Conservation (phyloP, 2,329 filamentous ascomycete genomes). For the Delphinella strobiligena region DNA sequence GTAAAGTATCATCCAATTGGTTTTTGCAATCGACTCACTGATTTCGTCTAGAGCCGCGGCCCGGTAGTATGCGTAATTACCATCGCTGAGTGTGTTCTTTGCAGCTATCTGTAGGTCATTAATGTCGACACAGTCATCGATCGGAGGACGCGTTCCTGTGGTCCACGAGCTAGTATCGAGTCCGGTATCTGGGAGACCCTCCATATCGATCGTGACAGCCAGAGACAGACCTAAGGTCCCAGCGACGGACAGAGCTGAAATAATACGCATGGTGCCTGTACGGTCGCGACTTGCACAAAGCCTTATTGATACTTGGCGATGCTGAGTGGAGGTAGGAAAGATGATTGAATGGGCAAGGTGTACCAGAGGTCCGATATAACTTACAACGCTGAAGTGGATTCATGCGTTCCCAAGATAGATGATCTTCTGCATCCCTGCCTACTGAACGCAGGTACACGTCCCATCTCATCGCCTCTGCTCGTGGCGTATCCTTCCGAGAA, state of each 20-base stretch:
- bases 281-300: no score
- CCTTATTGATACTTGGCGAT: no score
- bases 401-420: no score
- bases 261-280: conserved; percentile 1
- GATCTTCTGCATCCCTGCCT: no score
- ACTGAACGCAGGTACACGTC: no score
- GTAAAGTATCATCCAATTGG: background rate
- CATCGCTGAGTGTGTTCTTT: conserved; percentile 24
- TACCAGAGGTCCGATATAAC: no score
- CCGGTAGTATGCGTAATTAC: conserved; percentile 18
- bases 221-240: background rate
- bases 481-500: no score
- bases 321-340: no score
- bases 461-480: no score
- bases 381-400: no score
- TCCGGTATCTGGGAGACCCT: conserved; percentile 18
- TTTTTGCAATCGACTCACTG: conserved; percentile 1
- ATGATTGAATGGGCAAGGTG: no score
- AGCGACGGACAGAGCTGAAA: background rate
- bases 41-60: conserved; percentile 18
- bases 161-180: conserved; percentile 17
- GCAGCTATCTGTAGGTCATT: conserved; percentile 26
- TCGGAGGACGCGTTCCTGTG: conserved; percentile 14
- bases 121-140: conserved; percentile 15
- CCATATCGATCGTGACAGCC: conserved; percentile 13